A percentile compares a stretch with the other conserved stretches of the same genome.
Evolutionary conservation across 148 eudicot genomes (phyloP).

Genomic region (Agrostemma githago): DNA sequence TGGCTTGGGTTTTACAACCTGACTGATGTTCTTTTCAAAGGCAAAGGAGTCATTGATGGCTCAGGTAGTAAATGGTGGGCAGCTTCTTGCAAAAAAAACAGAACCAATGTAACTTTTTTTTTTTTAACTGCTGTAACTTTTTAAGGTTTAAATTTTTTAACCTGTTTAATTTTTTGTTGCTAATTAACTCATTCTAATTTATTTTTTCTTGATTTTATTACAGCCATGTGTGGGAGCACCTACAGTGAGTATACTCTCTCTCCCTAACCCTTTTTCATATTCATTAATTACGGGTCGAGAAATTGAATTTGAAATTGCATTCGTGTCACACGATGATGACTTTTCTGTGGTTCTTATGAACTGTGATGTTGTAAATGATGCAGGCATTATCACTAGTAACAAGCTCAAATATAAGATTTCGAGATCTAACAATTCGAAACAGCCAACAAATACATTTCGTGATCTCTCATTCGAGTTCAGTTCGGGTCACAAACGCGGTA

Average conservation of each 20-base stretch:
- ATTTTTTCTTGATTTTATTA: slow-evolving; percentile 22
- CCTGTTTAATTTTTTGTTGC: background rate
- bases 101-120: slow-evolving; percentile 51
- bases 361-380: slow-evolving; percentile 11
- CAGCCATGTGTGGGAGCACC: slow-evolving; percentile 96
- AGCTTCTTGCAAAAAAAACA: slow-evolving; percentile 94
- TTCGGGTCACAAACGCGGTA: slow-evolving; percentile 49
- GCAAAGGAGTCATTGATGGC: slow-evolving; percentile 88
- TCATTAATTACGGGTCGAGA: too few relatives aligned
- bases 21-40: slow-evolving; percentile 59
- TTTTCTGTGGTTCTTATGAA: background rate
- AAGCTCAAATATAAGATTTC: slow-evolving; percentile 65
- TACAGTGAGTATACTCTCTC: slow-evolving; percentile 51
- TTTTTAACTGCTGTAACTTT: background rate
- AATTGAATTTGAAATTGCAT: too few relatives aligned
- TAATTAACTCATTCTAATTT: slow-evolving; percentile 8
- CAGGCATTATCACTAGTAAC: slow-evolving; percentile 72
- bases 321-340: background rate
- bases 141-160: background rate
- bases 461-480: slow-evolving; percentile 52
- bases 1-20: slow-evolving; percentile 77
- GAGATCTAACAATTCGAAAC: slow-evolving; percentile 72
- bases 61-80: slow-evolving; percentile 99
- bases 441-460: slow-evolving; percentile 92
- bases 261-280: background rate